These are phyloP conservation scores for Nakaseomyces kungkrabaensis DNA, from an alignment of 1,139 yeast species.

Conservation along the genomic window DNA sequence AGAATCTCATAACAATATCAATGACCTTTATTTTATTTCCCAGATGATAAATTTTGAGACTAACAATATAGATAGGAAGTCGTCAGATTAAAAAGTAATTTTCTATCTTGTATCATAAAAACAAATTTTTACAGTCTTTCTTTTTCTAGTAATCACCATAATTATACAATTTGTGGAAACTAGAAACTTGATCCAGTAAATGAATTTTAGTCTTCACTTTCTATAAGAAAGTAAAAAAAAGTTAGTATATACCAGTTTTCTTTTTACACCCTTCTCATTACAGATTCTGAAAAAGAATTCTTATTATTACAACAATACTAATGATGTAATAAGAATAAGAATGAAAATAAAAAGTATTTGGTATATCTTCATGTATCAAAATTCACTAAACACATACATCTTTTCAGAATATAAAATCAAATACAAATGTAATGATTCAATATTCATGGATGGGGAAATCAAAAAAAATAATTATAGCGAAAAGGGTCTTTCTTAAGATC, in stretches of 20 bases:
- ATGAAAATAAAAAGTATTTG: not conserved
- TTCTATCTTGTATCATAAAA: no score
- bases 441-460: no score
- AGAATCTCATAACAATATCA: no score
- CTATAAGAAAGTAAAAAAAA: not conserved
- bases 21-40: no score
- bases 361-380: not conserved
- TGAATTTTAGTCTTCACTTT: not conserved
- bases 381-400: slow-evolving; percentile 1
- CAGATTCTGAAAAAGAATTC: not conserved
- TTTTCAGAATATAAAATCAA: not conserved
- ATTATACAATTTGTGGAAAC: no score
- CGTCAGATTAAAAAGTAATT: no score
- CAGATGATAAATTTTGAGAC: no score
- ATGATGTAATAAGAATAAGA: not conserved
- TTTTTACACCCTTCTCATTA: not conserved
- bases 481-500: no score
- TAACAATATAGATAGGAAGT: no score
- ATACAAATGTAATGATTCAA: not conserved
- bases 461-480: no score
- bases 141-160: not conserved
- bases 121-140: no score
- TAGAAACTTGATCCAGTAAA: not conserved
- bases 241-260: not conserved
- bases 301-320: not conserved